Conservation (phyloP, 352 stramenopile genomes). For the Pythium oligandrum region DNA sequence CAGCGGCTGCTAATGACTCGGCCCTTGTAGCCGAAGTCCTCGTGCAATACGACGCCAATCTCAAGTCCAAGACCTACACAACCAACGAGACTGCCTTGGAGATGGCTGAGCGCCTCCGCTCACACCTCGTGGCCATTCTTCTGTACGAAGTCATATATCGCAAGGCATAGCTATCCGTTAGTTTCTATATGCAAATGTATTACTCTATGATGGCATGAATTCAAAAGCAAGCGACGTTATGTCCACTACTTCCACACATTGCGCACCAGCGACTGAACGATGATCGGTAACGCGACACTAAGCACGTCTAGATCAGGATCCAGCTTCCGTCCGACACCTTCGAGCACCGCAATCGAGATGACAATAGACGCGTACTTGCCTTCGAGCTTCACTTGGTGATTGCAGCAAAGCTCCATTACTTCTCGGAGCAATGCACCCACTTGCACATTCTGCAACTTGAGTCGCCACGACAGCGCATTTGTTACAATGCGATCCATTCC, state of each 20-base stretch:
- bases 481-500: conserved; percentile 73
- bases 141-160: conserved; percentile 71
- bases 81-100: conserved; percentile 77
- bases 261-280: conserved; percentile 89
- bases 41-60: conserved; percentile 52
- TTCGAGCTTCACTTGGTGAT: conserved; percentile 92
- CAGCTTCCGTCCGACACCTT: conserved; percentile 87
- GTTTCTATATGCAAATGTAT: too few species aligned
- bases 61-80: conserved; percentile 52
- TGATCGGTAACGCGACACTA: conserved; percentile 87
- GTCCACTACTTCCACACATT: conserved; percentile 29
- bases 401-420: conserved; percentile 89
- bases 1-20: conserved; percentile 64
- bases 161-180: conserved; percentile 11
- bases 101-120: conserved; percentile 68
- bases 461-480: conserved; percentile 52
- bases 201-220: background rate
- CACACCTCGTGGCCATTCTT: conserved; percentile 66
- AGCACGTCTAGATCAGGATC: conserved; percentile 91
- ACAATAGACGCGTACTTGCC: conserved; percentile 93
- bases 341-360: conserved; percentile 93
- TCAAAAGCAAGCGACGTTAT: background rate
- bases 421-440: conserved; percentile 64
- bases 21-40: conserved; percentile 64
- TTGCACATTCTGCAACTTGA: conserved; percentile 71